Evolutionary conservation across 1,139 yeast species (phyloP), one percentile per base, ranked within the genome.

Genomic region (Hanseniaspora uvarum): DNA sequence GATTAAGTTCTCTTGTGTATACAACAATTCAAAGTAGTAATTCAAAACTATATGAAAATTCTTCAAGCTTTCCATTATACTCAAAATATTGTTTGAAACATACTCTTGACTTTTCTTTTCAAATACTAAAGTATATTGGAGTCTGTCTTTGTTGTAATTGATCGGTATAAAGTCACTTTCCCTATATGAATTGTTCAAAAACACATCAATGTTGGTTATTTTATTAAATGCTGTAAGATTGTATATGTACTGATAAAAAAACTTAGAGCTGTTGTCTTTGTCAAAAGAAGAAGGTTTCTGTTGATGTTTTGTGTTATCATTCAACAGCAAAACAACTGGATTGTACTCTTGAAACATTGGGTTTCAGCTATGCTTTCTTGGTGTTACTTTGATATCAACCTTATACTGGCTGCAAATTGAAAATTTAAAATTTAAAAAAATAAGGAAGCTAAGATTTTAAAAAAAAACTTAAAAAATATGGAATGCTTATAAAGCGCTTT

Each of bases 1-100:
- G 12, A 50, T 11, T 11, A 50, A 14, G 14, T 50, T 50, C 10
- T 50, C 53, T 11, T 50, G 53, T 1, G 53, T 50, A 19, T 50
- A 50, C 5, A 50, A 7, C 16, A 50, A 16, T 12, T 50, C 53
- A 43, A 50, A 50, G 33, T 50, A 50, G 16, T 50, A 50, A 11
- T 43, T 44, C n/a, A 50, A n/a, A n/a, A 50, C 33, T 12, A 43
- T 24, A 16, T 50, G 48, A 33, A 50, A 44, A 8, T 43, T 50
- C 3, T 26, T 23, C 26, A 50, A 11, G 5, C 33, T 19, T 12
- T 50, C 39, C 37, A 37, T 21, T 10, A 50, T 31, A n/a, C 44
- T 50, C 12, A 41, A 4, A 4, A 23, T 12, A 10, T 26, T 28
- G 46, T 43, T 34, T n/a, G 45, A 3, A 4, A 30, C 46, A 7